Conservation (phyloP, 495 filamentous ascomycete species). For the Daldinia grandis region DNA sequence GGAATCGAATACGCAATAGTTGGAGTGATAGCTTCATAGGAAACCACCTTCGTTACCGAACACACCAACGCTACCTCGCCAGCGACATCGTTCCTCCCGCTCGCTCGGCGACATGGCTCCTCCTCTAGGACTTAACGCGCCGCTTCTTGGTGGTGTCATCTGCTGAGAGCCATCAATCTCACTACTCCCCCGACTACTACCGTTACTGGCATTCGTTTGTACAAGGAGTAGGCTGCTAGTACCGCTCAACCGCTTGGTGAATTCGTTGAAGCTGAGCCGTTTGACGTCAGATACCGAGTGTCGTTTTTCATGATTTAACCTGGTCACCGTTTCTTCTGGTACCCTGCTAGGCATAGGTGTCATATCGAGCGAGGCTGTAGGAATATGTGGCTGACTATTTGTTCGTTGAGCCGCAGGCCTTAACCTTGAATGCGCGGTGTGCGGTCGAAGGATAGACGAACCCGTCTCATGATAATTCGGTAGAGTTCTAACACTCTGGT, state of each 20-base stretch:
- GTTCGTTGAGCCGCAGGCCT: constrained; percentile 54
- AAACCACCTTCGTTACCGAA: constrained; percentile 46
- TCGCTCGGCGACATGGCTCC: constrained; percentile 36
- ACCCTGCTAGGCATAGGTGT: constrained; percentile 25
- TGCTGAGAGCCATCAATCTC: constrained; percentile 46
- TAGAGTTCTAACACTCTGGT: constrained; percentile 9
- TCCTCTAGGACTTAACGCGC: constrained; percentile 32
- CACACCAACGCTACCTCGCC: constrained; percentile 47
- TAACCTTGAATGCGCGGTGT: constrained; percentile 54
- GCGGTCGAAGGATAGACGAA: constrained; percentile 49
- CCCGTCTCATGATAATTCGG: constrained; percentile 25
- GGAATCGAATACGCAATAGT: constrained; percentile 36
- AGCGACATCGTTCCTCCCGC: constrained; percentile 45
- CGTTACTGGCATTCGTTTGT: constrained; percentile 58
- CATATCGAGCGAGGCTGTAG: constrained; percentile 35
- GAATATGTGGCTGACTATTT: constrained; percentile 55
- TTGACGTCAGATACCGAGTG: constrained; percentile 58
- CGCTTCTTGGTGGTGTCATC: constrained; percentile 40
- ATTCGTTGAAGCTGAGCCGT: constrained; percentile 62
- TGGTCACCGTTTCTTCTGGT: constrained; percentile 23
- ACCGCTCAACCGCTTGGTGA: constrained; percentile 61
- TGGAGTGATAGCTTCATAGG: constrained; percentile 35
- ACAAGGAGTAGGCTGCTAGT: constrained; percentile 63
- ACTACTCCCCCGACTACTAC: constrained; percentile 58
- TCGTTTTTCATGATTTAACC: constrained; percentile 51